Conservation (phyloP, 2,329 filamentous ascomycete genomes). For the Clonostachys rhizophaga region DNA sequence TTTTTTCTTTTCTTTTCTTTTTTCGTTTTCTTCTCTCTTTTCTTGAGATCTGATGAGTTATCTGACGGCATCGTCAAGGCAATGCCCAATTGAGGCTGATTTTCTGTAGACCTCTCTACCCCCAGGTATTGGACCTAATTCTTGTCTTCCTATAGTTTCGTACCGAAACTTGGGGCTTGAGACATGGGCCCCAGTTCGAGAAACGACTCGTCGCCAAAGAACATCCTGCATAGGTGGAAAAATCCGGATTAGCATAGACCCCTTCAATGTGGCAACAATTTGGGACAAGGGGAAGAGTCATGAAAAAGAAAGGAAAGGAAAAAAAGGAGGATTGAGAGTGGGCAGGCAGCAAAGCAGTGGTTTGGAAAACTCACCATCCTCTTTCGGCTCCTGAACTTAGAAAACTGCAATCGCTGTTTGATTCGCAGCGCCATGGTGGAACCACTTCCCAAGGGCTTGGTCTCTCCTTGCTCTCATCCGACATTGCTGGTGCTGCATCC, state of each 20-base stretch:
- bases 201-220: constrained; percentile 55
- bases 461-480: constrained; percentile 28
- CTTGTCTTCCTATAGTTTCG: too few species aligned
- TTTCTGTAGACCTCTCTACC: too few species aligned
- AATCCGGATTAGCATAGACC: not conserved
- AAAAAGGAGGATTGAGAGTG: constrained; percentile 5
- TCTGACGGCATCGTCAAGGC: too few species aligned
- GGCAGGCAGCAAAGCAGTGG: not conserved
- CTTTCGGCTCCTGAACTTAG: constrained; percentile 76
- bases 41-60: too few species aligned
- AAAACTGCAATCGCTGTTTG: constrained; percentile 84
- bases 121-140: too few species aligned
- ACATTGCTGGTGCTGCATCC: not conserved
- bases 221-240: constrained; percentile 22
- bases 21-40: too few species aligned
- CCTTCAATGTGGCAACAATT: not conserved
- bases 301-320: not conserved
- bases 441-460: constrained; percentile 14
- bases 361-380: constrained; percentile 64
- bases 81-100: too few species aligned
- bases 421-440: constrained; percentile 75
- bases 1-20: too few species aligned
- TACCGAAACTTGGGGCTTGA: constrained; percentile 5
- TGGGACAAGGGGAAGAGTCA: not conserved
- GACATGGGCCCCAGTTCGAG: constrained; percentile 29